Base-by-base conservation (phyloP, 495 filamentous ascomycete species). In the Chaetomium tenue region DNA sequence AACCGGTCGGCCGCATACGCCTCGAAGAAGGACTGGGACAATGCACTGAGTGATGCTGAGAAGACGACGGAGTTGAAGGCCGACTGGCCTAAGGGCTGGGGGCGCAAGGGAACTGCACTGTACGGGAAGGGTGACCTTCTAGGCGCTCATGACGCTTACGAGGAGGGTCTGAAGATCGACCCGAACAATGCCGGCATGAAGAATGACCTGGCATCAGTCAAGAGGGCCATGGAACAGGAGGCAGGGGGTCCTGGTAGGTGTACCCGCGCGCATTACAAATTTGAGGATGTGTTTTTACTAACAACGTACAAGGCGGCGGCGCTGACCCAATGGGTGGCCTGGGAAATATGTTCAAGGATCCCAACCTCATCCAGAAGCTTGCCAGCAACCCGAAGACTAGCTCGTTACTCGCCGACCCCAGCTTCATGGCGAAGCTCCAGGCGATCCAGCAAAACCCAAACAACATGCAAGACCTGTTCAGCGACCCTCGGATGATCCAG, bases 31-130 rank as follows among this genome's bases (percentile, higher is more conserved):
- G 87, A 97, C 46, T 98, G 89, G 80, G 81, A 88, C 66, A 84
- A 87, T 66, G 94, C 94, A 22, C 79, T 97, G 20, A 82, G 89
- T 60, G 94, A 98, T 84, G 94, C 95, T 58, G 87, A 88, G 71
- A 97, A 96, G 83, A 91, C 91, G 0, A 93, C 87, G 57, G 85
- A 94, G 81, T 79, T 98, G 75, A 98, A 98, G 82, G 90, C 94
- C 16, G 93, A 98, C 81, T 98, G 95, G 95, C 89, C 92, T 40
- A 96, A 97, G 78, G 95, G 94, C 70, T 94, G 91, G 86, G 86
- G 87, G 51, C 87, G 94, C 54, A 97, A 97, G 79, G 94, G 92
- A 44, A 89, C 93, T 52, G 94, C 94, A 58, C 81, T 91, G 30
- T 94, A 94, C 76, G 94, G 94, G 13, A 78, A 86, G 55, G 90